Evolutionary conservation across 768 basidiomycete species (phyloP).

Genomic region (Mrakia gelida): DNA sequence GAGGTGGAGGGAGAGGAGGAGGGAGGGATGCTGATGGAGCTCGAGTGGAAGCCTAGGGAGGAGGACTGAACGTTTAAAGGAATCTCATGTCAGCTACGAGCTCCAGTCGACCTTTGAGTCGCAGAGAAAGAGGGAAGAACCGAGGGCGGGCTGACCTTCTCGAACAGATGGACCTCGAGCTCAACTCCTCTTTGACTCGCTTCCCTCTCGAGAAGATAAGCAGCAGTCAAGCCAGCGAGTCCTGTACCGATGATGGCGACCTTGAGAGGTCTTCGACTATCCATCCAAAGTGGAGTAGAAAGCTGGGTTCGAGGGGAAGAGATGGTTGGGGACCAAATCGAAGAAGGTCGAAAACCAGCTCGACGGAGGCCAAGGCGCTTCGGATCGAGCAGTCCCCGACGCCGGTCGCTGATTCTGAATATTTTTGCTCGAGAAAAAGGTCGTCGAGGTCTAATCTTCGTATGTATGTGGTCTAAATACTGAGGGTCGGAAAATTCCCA

Average conservation of each 20-base stretch:
- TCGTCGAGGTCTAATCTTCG: too few species aligned
- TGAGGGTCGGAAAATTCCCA: too few species aligned
- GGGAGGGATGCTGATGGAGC: slow-evolving; percentile 43
- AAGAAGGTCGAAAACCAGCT: background rate
- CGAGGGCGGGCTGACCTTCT: slow-evolving; percentile 55
- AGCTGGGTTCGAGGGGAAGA: background rate
- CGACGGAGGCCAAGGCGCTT: background rate
- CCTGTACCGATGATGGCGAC: slow-evolving; percentile 68
- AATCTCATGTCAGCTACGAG: background rate
- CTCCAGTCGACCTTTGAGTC: too few species aligned
- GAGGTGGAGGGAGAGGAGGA: slow-evolving; percentile 23
- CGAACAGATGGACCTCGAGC: slow-evolving; percentile 68
- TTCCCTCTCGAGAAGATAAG: slow-evolving; percentile 53
- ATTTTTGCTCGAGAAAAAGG: too few species aligned
- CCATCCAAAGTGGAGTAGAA: background rate
- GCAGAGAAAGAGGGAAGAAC: background rate
- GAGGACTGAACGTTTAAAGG: slow-evolving; percentile 48
- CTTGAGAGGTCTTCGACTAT: background rate
- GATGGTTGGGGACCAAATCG: background rate
- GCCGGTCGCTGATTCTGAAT: too few species aligned
- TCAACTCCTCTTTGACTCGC: slow-evolving; percentile 45
- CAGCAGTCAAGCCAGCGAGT: slow-evolving; percentile 66
- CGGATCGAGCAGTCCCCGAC: background rate
- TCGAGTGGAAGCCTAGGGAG: slow-evolving; percentile 64
- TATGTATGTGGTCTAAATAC: too few species aligned